Conservation (phyloP, 345 rosid species). For the Bruguiera parviflora region DNA sequence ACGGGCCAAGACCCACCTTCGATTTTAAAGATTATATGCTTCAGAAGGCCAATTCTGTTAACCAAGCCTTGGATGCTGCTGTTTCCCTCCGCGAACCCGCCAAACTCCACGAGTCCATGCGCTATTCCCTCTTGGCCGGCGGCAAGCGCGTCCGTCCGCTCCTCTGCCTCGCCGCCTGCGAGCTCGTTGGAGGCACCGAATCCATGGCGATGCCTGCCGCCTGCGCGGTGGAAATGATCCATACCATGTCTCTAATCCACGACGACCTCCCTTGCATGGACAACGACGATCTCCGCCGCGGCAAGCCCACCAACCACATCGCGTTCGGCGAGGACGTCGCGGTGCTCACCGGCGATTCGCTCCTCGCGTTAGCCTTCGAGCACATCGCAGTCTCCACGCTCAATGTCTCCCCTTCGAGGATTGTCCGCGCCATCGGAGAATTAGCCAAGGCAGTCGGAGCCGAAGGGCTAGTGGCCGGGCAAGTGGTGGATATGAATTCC, state of each 20-base stretch:
- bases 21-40: slow-evolving; percentile 80
- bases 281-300: slow-evolving; percentile 92
- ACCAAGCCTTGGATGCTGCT: slow-evolving; percentile 63
- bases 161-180: slow-evolving; percentile 84
- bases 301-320: slow-evolving; percentile 86
- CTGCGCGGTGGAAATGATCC: slow-evolving; percentile 91
- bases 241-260: slow-evolving; percentile 91
- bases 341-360: slow-evolving; percentile 86
- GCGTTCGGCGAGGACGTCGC: slow-evolving; percentile 82
- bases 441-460: slow-evolving; percentile 63
- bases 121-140: slow-evolving; percentile 86
- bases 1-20: slow-evolving; percentile 35
- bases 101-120: slow-evolving; percentile 89
- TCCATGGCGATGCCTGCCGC: slow-evolving; percentile 77
- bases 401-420: slow-evolving; percentile 43
- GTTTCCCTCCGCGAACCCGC: slow-evolving; percentile 59
- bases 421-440: slow-evolving; percentile 62
- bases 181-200: slow-evolving; percentile 71
- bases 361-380: slow-evolving; percentile 75
- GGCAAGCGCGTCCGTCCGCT: slow-evolving; percentile 82
- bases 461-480: slow-evolving; percentile 82
- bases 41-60: slow-evolving; percentile 52
- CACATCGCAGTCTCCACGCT: slow-evolving; percentile 55
- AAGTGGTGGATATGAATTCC: slow-evolving; percentile 69
- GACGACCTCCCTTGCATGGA: slow-evolving; percentile 98